Base-by-base conservation (phyloP, 2,329 filamentous ascomycete genomes). In the Emericellopsis atlantica region DNA sequence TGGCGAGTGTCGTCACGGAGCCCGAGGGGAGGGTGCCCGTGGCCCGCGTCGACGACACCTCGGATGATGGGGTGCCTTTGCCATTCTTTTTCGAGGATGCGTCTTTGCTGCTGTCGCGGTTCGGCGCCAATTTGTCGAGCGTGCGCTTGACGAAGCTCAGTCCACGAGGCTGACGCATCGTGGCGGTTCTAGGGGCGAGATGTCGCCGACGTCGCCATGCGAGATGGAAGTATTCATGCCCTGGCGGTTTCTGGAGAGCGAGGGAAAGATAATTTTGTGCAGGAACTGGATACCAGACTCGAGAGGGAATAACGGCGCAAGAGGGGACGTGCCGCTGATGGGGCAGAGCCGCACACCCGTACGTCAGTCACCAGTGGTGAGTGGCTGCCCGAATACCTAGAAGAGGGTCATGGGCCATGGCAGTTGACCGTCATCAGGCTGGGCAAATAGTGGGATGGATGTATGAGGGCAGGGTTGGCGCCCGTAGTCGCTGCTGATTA, bases 101-200 rank as follows among this genome's bases (percentile, higher is more conserved):
- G 11, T 21, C 12, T 14, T 12, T 26, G 12, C 24, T 26, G 12
- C 24, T 38, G 36, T 38, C 21, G 36, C 36, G 34, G 34, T 36
- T 36, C 34, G 34, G 36, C 16, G 36, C 21, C 12, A 38, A 10
- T 16, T 38, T 38, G 15, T 24, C 36, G 18, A 38, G 36, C 16
- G 36, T 38, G 18, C 36, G 38, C 38, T 40, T 40, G 14, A 40
- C 16, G 6, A 33, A 32, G 38, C 38, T 40, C 29, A 40, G 6
- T 7, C 26, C 31, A 10, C 16, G n/a, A n/a, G 38, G 34, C 22
- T 40, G 29, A 15, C n/a, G 38, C 38, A 40, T 40, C 5, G 8
- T 40, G n/a, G 18, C n/a, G n/a, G 36, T 37, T 22, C 15, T 12
- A 15, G 15, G 31, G 31, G 31, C 15, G 31, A 12, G 31, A 12